These are phyloP conservation scores for Penicillium freii DNA, from an alignment of 2,329 filamentous ascomycete genomes.

Conservation along the genomic window DNA sequence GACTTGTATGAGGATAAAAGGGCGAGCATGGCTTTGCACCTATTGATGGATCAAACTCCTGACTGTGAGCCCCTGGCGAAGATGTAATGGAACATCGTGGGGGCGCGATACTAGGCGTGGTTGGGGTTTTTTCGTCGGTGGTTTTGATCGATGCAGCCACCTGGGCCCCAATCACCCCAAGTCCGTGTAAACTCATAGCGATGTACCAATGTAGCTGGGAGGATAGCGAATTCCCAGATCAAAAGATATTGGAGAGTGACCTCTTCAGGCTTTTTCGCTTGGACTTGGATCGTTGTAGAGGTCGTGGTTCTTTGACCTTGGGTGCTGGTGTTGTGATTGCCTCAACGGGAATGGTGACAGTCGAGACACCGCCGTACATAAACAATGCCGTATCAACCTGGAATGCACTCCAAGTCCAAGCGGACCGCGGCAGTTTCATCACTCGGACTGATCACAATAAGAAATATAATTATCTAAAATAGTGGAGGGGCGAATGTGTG, in stretches of 20 bases:
- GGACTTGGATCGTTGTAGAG: slow-evolving; percentile 6
- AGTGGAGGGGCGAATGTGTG: not conserved
- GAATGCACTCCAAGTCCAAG: slow-evolving; percentile 25
- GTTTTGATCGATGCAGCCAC: slow-evolving; percentile 26
- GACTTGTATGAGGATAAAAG: slow-evolving; percentile 44
- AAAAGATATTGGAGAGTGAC: slow-evolving; percentile 16
- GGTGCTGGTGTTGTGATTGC: slow-evolving; percentile 12
- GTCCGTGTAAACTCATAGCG: slow-evolving; percentile 26
- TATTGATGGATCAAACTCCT: slow-evolving; percentile 40
- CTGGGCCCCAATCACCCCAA: slow-evolving; percentile 28
- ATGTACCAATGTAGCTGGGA: not conserved
- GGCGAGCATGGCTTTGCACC: slow-evolving; percentile 45
- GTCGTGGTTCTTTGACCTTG: slow-evolving; percentile 3
- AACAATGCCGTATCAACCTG: slow-evolving; percentile 26
- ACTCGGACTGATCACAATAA: slow-evolving; percentile 10
- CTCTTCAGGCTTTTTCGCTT: slow-evolving; percentile 13
- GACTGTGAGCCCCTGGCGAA: slow-evolving; percentile 13
- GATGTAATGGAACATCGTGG: slow-evolving; percentile 19
- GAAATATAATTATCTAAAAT: slow-evolving; percentile 1
- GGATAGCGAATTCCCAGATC: not conserved
- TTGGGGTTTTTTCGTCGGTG: slow-evolving; percentile 20
- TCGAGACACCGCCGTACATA: slow-evolving; percentile 24
- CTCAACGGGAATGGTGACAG: slow-evolving; percentile 17
- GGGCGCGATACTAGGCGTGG: slow-evolving; percentile 11
- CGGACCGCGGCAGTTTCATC: slow-evolving; percentile 18